These are phyloP conservation scores for Scleroderma bovista DNA, from an alignment of 768 basidiomycete genomes.

Conservation along the genomic window DNA sequence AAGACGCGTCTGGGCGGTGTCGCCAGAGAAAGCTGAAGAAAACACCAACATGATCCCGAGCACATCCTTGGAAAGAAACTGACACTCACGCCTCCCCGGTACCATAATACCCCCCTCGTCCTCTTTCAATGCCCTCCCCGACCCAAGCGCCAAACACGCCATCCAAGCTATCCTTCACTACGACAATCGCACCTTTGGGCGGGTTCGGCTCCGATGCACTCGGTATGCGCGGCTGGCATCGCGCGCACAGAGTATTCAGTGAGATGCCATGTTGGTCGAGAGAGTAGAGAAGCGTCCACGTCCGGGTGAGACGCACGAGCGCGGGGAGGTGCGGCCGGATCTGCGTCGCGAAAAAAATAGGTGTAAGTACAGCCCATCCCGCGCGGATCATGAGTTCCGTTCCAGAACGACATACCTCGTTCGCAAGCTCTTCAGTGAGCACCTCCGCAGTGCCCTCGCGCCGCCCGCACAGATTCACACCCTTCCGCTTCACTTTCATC, in stretches of 20 bases:
- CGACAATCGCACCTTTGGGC: slow-evolving; percentile 50
- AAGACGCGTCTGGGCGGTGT: slow-evolving; percentile 32
- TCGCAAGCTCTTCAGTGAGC: slow-evolving; percentile 48
- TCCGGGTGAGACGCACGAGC: slow-evolving; percentile 56
- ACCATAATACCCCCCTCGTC: slow-evolving; percentile 73
- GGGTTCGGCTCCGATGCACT: slow-evolving; percentile 16
- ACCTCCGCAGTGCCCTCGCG: slow-evolving; percentile 50
- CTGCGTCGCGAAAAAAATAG: slow-evolving; percentile 31
- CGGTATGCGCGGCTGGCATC: slow-evolving; percentile 41
- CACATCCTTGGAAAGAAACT: not conserved
- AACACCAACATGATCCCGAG: not conserved
- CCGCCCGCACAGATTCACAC: slow-evolving; percentile 50
- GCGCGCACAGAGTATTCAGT: slow-evolving; percentile 77
- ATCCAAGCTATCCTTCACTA: slow-evolving; percentile 58
- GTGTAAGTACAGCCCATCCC: not conserved
- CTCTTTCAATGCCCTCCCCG: slow-evolving; percentile 62
- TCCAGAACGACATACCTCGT: slow-evolving; percentile 61
- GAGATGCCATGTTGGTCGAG: slow-evolving; percentile 86
- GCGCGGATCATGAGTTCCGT: no score
- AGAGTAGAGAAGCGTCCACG: slow-evolving; percentile 30
- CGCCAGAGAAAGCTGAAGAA: slow-evolving; percentile 73
- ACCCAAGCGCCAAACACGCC: slow-evolving; percentile 79
- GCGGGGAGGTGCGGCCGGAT: slow-evolving; percentile 70
- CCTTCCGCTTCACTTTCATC: slow-evolving; percentile 31
- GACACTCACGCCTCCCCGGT: slow-evolving; percentile 74